Base-by-base conservation (phyloP, 108 stramenopile species). In the Stephanodiscus minutulus region DNA sequence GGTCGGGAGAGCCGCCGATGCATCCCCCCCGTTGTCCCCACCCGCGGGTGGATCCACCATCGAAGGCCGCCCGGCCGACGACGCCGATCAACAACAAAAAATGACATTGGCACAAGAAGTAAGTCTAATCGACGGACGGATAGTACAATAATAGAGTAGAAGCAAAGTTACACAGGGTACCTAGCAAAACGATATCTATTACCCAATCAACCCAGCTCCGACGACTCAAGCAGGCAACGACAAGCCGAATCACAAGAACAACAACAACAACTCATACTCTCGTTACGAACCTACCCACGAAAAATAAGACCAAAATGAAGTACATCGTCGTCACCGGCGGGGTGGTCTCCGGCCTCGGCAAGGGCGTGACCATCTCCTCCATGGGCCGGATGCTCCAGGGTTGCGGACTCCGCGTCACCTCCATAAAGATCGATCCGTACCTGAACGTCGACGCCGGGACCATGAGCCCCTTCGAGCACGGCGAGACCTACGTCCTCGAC, bases 251-350 rank as follows among this genome's bases (percentile, higher is more conserved):
- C 59, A 21, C 35, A 18, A 57, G 13, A 58, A 44, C 44, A 13
- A 33, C 31, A 48, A 48, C 47, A 48, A 18, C 47, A 48, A 48
- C 47, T 44, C 43, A 10, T 10, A 44, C 43, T 12, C n/a, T n/a
- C n/a, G n/a, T n/a, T 21, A 7, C 29, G 2, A 60, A 33, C 17
- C 61, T n/a, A 36, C 55, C 65, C 5, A 22, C 55, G 12, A 11
- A 39, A 0, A 11, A 39, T 9, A 39, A 11, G 1, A 39, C 1
- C 7, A 11, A 39, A 11, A 86, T 85, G 82, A 86, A 86, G 70
- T 94, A 92, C 74, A 88, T 96, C 49, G 91, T 95, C 63, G 95
- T 96, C 4, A 92, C 96, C n/a, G 96, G 96, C 27, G 96, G 96
- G 53, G 96, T 96, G 18, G 91, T 96, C 24, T 89, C 88, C 60